phyloP scores from a whole-genome alignment of 2,329 filamentous ascomycete species.

The Diaporthe humulicola region DNA sequence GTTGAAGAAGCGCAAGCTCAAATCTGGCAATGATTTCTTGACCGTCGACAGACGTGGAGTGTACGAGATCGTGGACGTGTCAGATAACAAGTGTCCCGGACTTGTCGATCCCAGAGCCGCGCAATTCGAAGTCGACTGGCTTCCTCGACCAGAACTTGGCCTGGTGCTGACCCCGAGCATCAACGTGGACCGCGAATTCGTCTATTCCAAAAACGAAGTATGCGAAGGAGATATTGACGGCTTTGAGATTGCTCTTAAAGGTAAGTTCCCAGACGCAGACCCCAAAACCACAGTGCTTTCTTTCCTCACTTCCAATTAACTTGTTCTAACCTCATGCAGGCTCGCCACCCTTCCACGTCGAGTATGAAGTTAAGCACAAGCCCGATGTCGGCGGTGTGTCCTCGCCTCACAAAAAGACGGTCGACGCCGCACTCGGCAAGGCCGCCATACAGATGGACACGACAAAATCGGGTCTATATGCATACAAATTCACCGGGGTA shows the following conservation, averaged over 20 bases:
- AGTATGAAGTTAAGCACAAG: conserved; percentile 84
- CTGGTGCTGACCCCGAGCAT: conserved; percentile 76
- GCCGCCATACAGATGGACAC: conserved; percentile 91
- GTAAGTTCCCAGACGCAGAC: conserved; percentile 59
- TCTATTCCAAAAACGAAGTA: conserved; percentile 81
- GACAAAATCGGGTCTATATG: conserved; percentile 82
- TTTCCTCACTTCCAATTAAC: not conserved
- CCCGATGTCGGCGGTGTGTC: conserved; percentile 73
- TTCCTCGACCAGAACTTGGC: conserved; percentile 80
- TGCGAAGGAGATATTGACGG: conserved; percentile 96
- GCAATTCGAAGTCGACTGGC: conserved; percentile 86
- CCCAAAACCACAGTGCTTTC: not conserved
- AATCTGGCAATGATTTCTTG: conserved; percentile 75
- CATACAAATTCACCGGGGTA: conserved; percentile 86
- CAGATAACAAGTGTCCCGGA: conserved; percentile 86
- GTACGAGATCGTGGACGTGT: conserved; percentile 84
- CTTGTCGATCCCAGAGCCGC: conserved; percentile 80
- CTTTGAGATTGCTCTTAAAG: conserved; percentile 84
- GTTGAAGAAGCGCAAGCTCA: conserved; percentile 62
- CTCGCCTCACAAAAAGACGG: conserved; percentile 75
- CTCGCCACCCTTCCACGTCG: conserved; percentile 83
- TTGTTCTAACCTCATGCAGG: conserved; percentile 63
- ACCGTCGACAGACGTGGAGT: conserved; percentile 76
- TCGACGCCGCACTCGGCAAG: conserved; percentile 82
- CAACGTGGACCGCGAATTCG: conserved; percentile 61